Conservation (phyloP, 2,329 filamentous ascomycete genomes). For the Byssothecium circinans region DNA sequence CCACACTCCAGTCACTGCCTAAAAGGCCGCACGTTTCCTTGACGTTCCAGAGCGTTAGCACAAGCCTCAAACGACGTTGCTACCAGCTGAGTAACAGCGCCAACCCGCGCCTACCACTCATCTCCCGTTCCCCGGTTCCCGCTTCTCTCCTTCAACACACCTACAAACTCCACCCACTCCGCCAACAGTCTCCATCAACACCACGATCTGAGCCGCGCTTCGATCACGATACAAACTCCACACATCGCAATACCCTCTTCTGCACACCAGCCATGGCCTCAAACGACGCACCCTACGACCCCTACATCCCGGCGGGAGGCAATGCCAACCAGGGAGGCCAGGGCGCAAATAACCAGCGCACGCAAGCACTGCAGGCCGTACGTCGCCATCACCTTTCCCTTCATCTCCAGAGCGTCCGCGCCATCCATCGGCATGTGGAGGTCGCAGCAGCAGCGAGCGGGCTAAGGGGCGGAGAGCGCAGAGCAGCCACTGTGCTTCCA, state of each 20-base stretch:
- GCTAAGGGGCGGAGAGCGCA: conserved; percentile 6
- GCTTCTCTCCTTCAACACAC: conserved; percentile 14
- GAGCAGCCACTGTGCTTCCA: conserved; percentile 12
- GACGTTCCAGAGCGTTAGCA: background rate
- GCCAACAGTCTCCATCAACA: conserved; percentile 10
- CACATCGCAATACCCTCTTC: conserved; percentile 1
- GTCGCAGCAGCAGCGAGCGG: background rate
- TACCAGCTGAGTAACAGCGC: background rate
- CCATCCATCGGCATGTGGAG: background rate
- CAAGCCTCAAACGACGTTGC: background rate
- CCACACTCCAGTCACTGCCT: too few relatives aligned
- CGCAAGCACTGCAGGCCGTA: conserved; percentile 81
- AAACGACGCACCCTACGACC: conserved; percentile 74
- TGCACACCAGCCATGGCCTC: conserved; percentile 53
- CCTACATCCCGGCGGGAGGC: conserved; percentile 78
- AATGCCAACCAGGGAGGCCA: conserved; percentile 48
- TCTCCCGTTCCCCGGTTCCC: too few relatives aligned
- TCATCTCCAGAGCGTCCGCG: conserved; percentile 1
- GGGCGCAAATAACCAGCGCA: conserved; percentile 61
- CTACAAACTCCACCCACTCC: conserved; percentile 22
- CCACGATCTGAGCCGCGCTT: conserved; percentile 19
- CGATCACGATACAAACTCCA: conserved; percentile 1
- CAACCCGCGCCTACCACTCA: background rate
- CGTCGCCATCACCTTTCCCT: conserved; percentile 13
- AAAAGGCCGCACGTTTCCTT: background rate